Percentiles rank a stretch among this genome's conserved stretches.
phyloP scores from a whole-genome alignment of 1,139 yeast species.

The Arxiozyma heterogenica region DNA sequence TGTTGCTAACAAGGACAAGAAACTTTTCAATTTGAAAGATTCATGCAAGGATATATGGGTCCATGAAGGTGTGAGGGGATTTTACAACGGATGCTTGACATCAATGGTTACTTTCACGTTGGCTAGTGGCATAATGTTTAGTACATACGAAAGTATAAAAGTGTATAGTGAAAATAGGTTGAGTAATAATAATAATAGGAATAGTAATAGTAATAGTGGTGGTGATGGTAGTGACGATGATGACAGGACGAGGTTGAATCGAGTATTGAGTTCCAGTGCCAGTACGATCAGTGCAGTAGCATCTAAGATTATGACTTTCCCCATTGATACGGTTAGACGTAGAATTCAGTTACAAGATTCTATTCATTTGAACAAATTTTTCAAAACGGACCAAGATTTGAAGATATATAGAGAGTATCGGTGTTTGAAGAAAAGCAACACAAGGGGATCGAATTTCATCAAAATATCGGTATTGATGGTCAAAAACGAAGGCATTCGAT shows the following conservation, averaged over 20 bases:
- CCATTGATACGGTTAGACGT: constrained; percentile 75
- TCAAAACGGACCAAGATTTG: not conserved
- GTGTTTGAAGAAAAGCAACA: not conserved
- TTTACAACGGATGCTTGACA: constrained; percentile 55
- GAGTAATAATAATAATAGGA: not conserved
- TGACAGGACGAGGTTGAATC: not conserved
- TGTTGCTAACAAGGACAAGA: constrained; percentile 46
- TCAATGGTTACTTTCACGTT: constrained; percentile 57
- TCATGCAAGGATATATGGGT: constrained; percentile 38
- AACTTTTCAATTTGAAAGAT: constrained; percentile 9
- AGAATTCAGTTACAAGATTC: constrained; percentile 56
- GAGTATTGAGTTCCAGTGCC: not conserved
- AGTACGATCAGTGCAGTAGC: constrained; percentile 57
- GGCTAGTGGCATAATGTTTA: constrained; percentile 60
- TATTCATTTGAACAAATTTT: not conserved
- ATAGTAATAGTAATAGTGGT: too few species aligned
- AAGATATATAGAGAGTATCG: constrained; percentile 26
- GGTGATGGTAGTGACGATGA: too few species aligned
- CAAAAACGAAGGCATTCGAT: constrained; percentile 46
- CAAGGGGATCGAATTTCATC: not conserved
- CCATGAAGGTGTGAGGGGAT: constrained; percentile 47
- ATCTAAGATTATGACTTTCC: constrained; percentile 70
- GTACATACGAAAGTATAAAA: constrained; percentile 44
- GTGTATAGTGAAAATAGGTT: constrained; percentile 20
- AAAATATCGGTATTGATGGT: not conserved